Conservation (phyloP, 306 rosid species). For the Rubus parviflorus region DNA sequence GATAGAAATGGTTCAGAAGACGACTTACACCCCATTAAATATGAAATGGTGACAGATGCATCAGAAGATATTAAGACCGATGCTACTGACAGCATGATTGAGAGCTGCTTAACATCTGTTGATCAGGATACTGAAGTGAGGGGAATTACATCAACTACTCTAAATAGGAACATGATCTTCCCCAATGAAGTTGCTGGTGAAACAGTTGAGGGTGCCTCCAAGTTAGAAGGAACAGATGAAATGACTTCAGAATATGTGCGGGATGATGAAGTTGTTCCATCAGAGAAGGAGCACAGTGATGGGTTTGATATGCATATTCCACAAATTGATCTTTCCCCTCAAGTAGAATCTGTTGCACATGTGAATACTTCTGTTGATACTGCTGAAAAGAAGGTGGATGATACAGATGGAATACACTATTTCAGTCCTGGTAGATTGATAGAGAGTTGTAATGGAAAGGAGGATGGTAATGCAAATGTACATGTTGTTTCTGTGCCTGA, state of each 20-base stretch:
- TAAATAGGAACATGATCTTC: conserved; percentile 25
- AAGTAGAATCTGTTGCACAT: conserved; percentile 37
- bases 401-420: conserved; percentile 25
- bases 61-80: conserved; percentile 29
- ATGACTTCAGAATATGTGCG: conserved; percentile 33
- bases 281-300: conserved; percentile 26
- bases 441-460: conserved; percentile 32
- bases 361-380: conserved; percentile 18
- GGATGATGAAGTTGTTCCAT: conserved; percentile 33
- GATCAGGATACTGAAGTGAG: conserved; percentile 22
- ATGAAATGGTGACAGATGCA: conserved; percentile 35
- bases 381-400: conserved; percentile 30
- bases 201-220: conserved; percentile 27
- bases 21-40: conserved; percentile 31
- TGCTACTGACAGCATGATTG: conserved; percentile 29
- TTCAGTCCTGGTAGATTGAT: conserved; percentile 25
- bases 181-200: conserved; percentile 32
- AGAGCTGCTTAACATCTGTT: conserved; percentile 28
- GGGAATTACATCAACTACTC: conserved; percentile 29
- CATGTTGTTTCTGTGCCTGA: conserved; percentile 36
- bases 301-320: conserved; percentile 30
- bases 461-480: conserved; percentile 36
- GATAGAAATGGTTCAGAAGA: conserved; percentile 32
- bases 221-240: conserved; percentile 31
- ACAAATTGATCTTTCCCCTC: conserved; percentile 29